Evolutionary conservation across 306 rosid genomes (phyloP), one percentile per base, ranked within the genome.

Genomic region (Arachis hypogaea): DNA sequence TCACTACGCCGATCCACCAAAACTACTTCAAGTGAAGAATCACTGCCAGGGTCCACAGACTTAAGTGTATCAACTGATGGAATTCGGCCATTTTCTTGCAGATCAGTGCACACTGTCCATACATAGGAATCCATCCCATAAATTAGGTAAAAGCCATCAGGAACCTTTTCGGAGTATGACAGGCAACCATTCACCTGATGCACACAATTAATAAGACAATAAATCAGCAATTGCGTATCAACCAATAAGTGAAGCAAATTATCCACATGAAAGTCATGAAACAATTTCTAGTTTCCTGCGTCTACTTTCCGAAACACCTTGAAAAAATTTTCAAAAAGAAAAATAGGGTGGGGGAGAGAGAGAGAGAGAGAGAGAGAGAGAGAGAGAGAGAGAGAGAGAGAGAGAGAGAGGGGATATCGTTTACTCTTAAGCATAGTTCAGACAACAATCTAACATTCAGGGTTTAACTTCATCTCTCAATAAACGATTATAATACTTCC

Each of bases 171-270:
- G 0, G 69, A 88, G 89, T 95, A 95, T 41, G 99, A 92, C 40
- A 95, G 86, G 80, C 99, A 95, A 71, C 99, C 98, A 78, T 90
- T 92, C 72, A 95, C 99, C 99, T 95, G 86, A 73, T 69, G 71
- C 85, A 78, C 63, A 60, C 80, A 28, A 76, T 73, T 61, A 62
- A 76, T 42, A 84, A 66, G 75, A 82, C n/a, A 81, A 9, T 18
- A 75, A 59, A 74, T 77, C 61, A 80, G 67, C 71, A 74, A 66
- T 66, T 66, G 38, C 51, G 67, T 55, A 73, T 64, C 64, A 51
- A 66, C 16, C 51, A 66, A 47, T 12, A 54, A 45, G 66, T 42
- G 51, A 63, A 80, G 36, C 54, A 68, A 71, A 42, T 43, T 67
- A 62, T 72, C 61, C 63, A 68, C 55, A 72, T 63, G 59, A 68